Evolutionary conservation across 2,329 filamentous ascomycete genomes (phyloP).

Genomic region (Cadophora gregata): DNA sequence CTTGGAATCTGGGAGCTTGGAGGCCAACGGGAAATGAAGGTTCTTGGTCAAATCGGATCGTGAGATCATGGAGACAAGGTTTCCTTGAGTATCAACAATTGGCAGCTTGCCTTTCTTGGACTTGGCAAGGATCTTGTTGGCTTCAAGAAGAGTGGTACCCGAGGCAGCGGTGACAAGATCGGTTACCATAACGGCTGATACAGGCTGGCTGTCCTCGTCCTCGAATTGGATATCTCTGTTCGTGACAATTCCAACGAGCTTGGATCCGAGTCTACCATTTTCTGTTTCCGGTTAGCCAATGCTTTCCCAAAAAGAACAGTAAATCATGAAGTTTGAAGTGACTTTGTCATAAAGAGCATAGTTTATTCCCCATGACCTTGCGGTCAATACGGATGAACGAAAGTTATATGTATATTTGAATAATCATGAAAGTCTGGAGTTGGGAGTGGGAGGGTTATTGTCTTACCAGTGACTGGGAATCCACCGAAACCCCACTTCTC

Average conservation of each 20-base stretch:
- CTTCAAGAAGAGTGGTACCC: slow-evolving; percentile 84
- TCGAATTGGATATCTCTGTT: slow-evolving; percentile 99
- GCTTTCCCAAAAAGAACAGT: slow-evolving; percentile 14
- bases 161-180: slow-evolving; percentile 87
- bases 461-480: slow-evolving; percentile 96
- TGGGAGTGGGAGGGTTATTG: slow-evolving; percentile 22
- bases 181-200: slow-evolving; percentile 93
- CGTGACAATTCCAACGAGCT: slow-evolving; percentile 96
- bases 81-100: slow-evolving; percentile 82
- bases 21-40: slow-evolving; percentile 93
- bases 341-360: slow-evolving; percentile 54
- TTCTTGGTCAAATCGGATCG: slow-evolving; percentile 99
- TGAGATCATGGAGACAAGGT: slow-evolving; percentile 90
- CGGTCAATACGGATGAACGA: slow-evolving; percentile 99
- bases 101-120: slow-evolving; percentile 99
- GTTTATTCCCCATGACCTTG: slow-evolving; percentile 82
- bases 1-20: slow-evolving; percentile 95
- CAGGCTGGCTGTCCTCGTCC: slow-evolving; percentile 70
- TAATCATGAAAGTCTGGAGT: slow-evolving; percentile 72
- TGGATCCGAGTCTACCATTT: slow-evolving; percentile 89
- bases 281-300: slow-evolving; percentile 64
- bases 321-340: slow-evolving; percentile 2
- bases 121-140: slow-evolving; percentile 89
- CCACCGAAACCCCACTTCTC: slow-evolving; percentile 99
- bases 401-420: slow-evolving; percentile 89